Evolutionary conservation across 2,329 filamentous ascomycete species (phyloP), one percentile per base, ranked within the genome.

Genomic region (Colletotrichum sublineola): DNA sequence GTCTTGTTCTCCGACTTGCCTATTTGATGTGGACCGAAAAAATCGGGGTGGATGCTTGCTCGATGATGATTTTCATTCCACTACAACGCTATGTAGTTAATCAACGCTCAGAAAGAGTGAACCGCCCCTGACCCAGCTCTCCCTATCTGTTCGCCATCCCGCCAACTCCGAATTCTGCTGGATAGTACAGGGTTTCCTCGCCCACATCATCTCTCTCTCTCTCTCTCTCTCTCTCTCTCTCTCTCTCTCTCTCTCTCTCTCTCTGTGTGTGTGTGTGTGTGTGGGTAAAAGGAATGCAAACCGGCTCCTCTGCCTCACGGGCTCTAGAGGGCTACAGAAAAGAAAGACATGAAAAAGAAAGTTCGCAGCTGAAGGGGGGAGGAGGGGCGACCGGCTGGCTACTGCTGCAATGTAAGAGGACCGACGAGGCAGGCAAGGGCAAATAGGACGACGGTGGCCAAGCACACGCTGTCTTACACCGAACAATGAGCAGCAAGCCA

Each of bases 391-490:
- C 62, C 56, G 50, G 38, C 40, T 44, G 11, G 36, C 24, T 36
- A 18, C n/a, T 20, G 29, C n/a, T 52, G 38, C 18, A 61, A 67
- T 65, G 36, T 46, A 33, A 68, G 50, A 69, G 50, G 46, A 68
- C 58, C 36, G 68, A 64, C 44, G 69, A 68, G 36, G 69, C 65
- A 72, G 44, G 69, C 65, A 63, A 68, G 69, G 69, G 58, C 65
- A 52, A 55, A 63, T 38, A 52, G 58, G 18, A 55, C 38, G 58
- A 44, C 36, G 50, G 48, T 31, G 42, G 42, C 42, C 42, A 38
- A 52, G 36, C 38, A 50, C 46, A 48, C 20, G 20, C 40, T 71
- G 68, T 71, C 68, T 71, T 61, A 46, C 31, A 56, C 48, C 42
- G 48, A 63, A 57, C 31, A 55, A 62, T 48, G 50, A 36, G 50